Base-by-base conservation (phyloP, 148 eudicot genomes). In the Talinum fruticosum region DNA sequence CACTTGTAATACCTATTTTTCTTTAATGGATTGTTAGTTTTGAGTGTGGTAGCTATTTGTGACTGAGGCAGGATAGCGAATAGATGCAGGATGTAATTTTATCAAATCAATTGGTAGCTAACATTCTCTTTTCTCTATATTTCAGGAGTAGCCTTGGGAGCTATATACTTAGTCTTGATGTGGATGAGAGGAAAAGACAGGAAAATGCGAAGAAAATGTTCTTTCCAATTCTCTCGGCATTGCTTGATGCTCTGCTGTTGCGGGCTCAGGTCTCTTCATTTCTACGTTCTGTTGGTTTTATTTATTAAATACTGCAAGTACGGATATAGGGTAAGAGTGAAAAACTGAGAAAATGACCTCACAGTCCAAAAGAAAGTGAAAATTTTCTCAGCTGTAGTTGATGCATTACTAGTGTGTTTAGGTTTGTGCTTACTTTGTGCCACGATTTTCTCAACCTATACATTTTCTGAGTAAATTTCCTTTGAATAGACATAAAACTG, bases 111-210 rank as follows among this genome's bases (percentile, higher is more conserved):
- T 74, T 7, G 21, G 16, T 26, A 74, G 62, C 8, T 36, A 38
- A 75, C 28, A 61, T n/a, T 8, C 59, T 77, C 15, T 33, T 34
- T 65, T 73, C 77, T 5, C 66, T 76, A 47, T 49, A 79, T 79
- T 80, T 53, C 89, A 96, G 99, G 99, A 83, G 90, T 80, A 84
- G 92, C 84, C 90, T 93, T 75, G 91, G 90, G 51, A 86, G 90
- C 84, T 87, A 82, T 81, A 93, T 93, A 80, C 88, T 90, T 66
- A 89, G 90, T 64, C 84, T 91, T 59, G 87, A 82, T 80, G 83
- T 66, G 13, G 81, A 84, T 82, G 84, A 81, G 75, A 75, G 74
- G n/a, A 86, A 82, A 62, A 87, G 83, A 68, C 87, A 80, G 80
- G 88, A 85, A 66, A 80, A 81, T 76, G 85, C 79, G 29, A 78